Evolutionary conservation across 2,329 filamentous ascomycete genomes (phyloP), one percentile per base, ranked within the genome.

Genomic region (Karstenula rhodostoma): DNA sequence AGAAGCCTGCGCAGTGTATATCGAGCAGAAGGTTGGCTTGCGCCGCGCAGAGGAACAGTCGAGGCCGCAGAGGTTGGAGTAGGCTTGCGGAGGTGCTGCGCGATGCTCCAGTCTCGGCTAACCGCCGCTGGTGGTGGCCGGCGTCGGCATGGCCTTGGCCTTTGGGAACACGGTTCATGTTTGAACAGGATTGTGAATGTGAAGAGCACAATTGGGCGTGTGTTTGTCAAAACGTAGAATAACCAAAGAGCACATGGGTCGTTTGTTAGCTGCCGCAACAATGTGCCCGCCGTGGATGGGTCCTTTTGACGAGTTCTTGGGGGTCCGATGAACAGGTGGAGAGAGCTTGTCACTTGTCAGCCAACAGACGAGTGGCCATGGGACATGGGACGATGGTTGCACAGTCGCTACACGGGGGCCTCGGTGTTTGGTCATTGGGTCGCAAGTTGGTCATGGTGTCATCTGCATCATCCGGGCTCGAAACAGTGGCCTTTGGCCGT

Each of bases 71-170:
- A 48, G 27, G 37, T 56, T 49, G 32, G 51, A 32, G 43, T 49
- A 33, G 54, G 57, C 55, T 55, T 46, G 48, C 56, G 43, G 50
- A 65, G 51, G 63, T 58, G 57, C 35, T 61, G 58, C 60, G 44
- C n/a, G 51, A 37, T 42, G 44, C 58, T 60, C 53, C 35, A 44
- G 51, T 57, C 62, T 62, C 64, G 64, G 61, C 59, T 66, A 61
- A 46, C 47, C 48, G 51, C 48, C 27, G 57, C 43, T 53, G 51
- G 42, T 32, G 53, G 35, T 53, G 25, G 15, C 32, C 35, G 33
- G 49, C 49, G 49, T 33, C 49, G 48, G 25, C 48, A 51, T 51
- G 33, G 48, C 49, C 49, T 52, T 52, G 49, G 49, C 49, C 33
- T 32, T 32, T 6, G 49, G 22, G 19, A 52, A 27, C 49, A 52